Conservation (phyloP, 2,329 filamentous ascomycete species). For the Cordyceps cateniannulata region DNA sequence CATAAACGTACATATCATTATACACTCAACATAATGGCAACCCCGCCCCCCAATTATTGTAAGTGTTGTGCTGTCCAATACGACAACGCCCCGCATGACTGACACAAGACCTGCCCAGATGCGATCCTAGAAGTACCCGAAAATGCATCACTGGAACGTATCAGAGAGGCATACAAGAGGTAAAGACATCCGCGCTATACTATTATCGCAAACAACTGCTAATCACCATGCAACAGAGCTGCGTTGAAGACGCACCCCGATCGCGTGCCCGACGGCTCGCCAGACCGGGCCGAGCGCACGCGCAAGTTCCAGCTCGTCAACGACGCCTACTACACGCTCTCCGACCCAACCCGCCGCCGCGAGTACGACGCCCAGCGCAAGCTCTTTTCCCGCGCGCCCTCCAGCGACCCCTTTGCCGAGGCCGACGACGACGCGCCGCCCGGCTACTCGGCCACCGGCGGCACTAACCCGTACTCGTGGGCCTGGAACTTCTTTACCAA, state of each 20-base stretch:
- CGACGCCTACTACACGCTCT: slow-evolving; percentile 89
- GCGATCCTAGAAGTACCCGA: slow-evolving; percentile 61
- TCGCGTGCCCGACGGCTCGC: slow-evolving; percentile 75
- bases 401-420: slow-evolving; percentile 40
- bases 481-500: slow-evolving; percentile 57
- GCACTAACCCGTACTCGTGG: slow-evolving; percentile 63
- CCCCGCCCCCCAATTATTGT: slow-evolving; percentile 47
- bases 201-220: slow-evolving; percentile 7
- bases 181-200: slow-evolving; percentile 21
- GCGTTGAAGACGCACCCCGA: slow-evolving; percentile 92
- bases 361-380: slow-evolving; percentile 72
- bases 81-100: background rate
- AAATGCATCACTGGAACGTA: slow-evolving; percentile 66
- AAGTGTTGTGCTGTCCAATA: slow-evolving; percentile 18
- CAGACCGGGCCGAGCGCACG: slow-evolving; percentile 74
- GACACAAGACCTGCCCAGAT: slow-evolving; percentile 38
- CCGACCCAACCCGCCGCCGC: slow-evolving; percentile 65
- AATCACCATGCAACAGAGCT: slow-evolving; percentile 46
- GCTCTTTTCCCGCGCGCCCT: slow-evolving; percentile 24
- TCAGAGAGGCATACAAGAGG: slow-evolving; percentile 87
- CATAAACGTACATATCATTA: background rate
- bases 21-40: slow-evolving; percentile 18
- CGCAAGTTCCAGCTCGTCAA: slow-evolving; percentile 88
- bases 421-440: slow-evolving; percentile 36
- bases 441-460: slow-evolving; percentile 28